A percentile compares a stretch with the other conserved stretches of the same genome.
These are phyloP conservation scores for Dimocarpus longan DNA, from an alignment of 345 rosid species.

Conservation along the genomic window DNA sequence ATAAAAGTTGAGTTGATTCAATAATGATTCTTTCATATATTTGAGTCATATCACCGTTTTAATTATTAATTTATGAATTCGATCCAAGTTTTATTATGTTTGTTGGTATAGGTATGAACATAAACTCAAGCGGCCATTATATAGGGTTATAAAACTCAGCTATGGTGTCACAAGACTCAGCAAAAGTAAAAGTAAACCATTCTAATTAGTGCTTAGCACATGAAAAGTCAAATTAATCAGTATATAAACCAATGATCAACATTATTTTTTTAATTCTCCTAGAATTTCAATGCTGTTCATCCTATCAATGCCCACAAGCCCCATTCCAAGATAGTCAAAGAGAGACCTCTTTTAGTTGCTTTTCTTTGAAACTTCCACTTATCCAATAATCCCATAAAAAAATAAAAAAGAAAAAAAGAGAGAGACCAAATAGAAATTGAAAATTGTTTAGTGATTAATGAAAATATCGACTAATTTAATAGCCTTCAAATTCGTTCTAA, in stretches of 20 bases:
- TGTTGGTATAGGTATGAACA: not conserved
- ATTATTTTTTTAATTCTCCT: not conserved
- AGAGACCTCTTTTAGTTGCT: not conserved
- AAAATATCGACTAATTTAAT: conserved; percentile 16
- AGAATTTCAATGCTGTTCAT: not conserved
- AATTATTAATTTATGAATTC: too few species aligned
- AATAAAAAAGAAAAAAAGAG: too few species aligned
- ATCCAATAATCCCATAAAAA: conserved; percentile 2
- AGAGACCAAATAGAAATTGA: not conserved
- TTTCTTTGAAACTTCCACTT: conserved; percentile 11
- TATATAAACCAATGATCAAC: not conserved
- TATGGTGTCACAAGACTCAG: not conserved
- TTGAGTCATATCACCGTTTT: too few species aligned
- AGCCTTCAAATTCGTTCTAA: conserved; percentile 7
- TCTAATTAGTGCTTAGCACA: conserved; percentile 15
- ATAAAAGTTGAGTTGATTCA: too few species aligned
- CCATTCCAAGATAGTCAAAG: conserved; percentile 35
- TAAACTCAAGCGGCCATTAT: not conserved
- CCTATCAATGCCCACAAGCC: conserved; percentile 10
- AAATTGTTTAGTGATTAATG: conserved; percentile 16
- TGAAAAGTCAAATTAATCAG: not conserved
- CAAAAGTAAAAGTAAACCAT: not conserved
- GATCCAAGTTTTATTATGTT: too few species aligned
- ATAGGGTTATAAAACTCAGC: not conserved
- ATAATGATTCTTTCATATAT: too few species aligned